A percentile compares a stretch with the other conserved stretches of the same genome.
These are phyloP conservation scores for Sporothrix variecibatus DNA, from an alignment of 2,329 filamentous ascomycete genomes.

Conservation along the genomic window DNA sequence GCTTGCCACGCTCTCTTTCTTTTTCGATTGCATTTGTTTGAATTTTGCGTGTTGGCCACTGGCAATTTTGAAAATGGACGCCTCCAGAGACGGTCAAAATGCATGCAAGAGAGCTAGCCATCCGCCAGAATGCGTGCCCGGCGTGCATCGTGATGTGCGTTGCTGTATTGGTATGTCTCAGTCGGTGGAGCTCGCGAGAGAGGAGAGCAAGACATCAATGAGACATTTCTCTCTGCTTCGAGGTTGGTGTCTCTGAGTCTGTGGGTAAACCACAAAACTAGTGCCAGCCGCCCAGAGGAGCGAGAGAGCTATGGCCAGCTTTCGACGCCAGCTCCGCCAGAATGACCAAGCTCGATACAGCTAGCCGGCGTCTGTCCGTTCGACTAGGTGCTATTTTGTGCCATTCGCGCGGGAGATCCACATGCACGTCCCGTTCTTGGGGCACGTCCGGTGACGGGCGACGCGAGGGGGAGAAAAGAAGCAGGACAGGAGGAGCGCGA, in stretches of 20 bases:
- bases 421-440: constrained; percentile 10
- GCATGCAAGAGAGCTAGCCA: not conserved
- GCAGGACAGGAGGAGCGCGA: not conserved
- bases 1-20: not conserved
- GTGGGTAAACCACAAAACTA: not conserved
- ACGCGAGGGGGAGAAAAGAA: constrained; percentile 9
- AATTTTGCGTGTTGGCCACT: not conserved
- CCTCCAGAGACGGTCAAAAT: not conserved
- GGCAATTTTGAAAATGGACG: not conserved
- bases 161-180: constrained; percentile 5
- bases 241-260: not conserved
- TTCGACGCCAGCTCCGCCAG: not conserved
- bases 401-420: constrained; percentile 16
- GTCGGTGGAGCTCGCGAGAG: constrained; percentile 11
- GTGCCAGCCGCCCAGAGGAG: not conserved
- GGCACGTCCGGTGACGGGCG: not conserved
- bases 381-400: not conserved
- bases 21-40: not conserved
- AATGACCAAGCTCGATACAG: constrained; percentile 5
- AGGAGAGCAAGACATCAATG: constrained; percentile 14
- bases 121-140: not conserved
- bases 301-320: not conserved
- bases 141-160: not conserved
- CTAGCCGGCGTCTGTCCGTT: not conserved
- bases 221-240: constrained; percentile 15